Percentiles rank a stretch among this genome's conserved stretches.
phyloP scores from a whole-genome alignment of 129 eudicot genomes.

The Sambucus nigra region DNA sequence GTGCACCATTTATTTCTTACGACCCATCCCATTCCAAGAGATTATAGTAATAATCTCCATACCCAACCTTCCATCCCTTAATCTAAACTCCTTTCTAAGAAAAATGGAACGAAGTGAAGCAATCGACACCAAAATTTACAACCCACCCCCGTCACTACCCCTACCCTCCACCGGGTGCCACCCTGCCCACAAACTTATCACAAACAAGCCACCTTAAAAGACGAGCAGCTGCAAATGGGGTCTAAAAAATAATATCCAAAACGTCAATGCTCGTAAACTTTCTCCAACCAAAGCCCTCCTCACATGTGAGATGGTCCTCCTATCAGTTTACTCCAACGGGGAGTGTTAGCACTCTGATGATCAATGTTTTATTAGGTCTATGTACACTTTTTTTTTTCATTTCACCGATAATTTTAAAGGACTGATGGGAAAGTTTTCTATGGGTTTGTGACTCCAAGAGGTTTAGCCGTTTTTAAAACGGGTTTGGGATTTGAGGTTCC shows the following conservation, averaged over 20 bases:
- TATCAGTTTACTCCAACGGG: conserved; percentile 54
- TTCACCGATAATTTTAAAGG: conserved; percentile 82
- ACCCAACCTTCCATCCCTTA: not conserved
- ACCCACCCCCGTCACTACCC: conserved; percentile 34
- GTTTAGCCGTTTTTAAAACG: conserved; percentile 66
- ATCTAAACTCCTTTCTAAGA: not conserved
- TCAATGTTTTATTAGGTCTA: conserved; percentile 34
- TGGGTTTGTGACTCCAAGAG: conserved; percentile 68
- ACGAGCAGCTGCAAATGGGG: conserved; percentile 41
- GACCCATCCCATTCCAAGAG: too few species aligned
- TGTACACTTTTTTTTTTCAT: conserved; percentile 79
- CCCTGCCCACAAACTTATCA: conserved; percentile 13
- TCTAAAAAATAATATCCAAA: conserved; percentile 81
- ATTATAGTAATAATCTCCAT: too few species aligned
- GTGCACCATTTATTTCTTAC: too few species aligned
- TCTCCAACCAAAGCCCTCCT: conserved; percentile 91
- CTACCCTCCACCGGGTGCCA: conserved; percentile 17
- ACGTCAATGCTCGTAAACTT: conserved; percentile 86
- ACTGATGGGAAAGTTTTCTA: conserved; percentile 66
- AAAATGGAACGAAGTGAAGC: conserved; percentile 50
- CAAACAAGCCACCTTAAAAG: conserved; percentile 16
- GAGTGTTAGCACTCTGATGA: conserved; percentile 60
- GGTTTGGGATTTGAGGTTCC: conserved; percentile 53
- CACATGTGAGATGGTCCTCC: conserved; percentile 86
- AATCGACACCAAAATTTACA: conserved; percentile 68